phyloP scores from a whole-genome alignment of 1,284 basidiomycete species.

The Thelephora terrestris region DNA sequence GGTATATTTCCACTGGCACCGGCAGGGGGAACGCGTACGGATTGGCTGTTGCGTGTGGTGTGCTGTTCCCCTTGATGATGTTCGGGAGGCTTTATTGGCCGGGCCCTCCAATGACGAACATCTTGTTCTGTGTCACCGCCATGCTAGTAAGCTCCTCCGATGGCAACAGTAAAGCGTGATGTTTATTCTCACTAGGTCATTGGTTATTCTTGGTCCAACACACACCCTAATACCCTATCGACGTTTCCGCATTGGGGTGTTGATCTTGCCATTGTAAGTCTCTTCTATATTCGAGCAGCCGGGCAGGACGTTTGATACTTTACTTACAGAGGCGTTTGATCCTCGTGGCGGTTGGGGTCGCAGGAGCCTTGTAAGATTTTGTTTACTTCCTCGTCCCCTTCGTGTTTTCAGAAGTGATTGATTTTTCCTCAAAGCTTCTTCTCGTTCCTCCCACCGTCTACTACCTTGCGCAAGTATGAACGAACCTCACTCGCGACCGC shows the following conservation, averaged over 20 bases:
- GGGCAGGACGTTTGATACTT: not conserved
- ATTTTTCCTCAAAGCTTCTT: constrained; percentile 34
- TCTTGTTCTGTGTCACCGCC: constrained; percentile 68
- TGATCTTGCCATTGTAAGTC: constrained; percentile 52
- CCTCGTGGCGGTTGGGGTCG: constrained; percentile 50
- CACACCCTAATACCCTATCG: constrained; percentile 24
- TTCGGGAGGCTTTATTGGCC: constrained; percentile 67
- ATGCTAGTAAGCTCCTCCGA: constrained; percentile 39
- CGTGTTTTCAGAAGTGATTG: constrained; percentile 2
- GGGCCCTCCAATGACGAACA: constrained; percentile 58
- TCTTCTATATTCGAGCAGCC: not conserved
- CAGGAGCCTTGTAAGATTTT: constrained; percentile 47
- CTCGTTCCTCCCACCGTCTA: constrained; percentile 61
- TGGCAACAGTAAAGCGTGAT: not conserved
- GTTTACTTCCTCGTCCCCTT: not conserved
- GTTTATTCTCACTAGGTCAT: constrained; percentile 36
- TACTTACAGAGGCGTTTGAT: constrained; percentile 46
- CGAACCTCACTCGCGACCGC: constrained; percentile 54
- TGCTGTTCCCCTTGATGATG: constrained; percentile 65
- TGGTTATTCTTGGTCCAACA: constrained; percentile 66
- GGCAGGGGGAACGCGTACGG: constrained; percentile 67
- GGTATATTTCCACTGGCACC: constrained; percentile 65
- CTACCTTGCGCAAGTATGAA: constrained; percentile 60
- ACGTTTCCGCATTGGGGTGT: constrained; percentile 48
- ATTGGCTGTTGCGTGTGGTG: constrained; percentile 56